Evolutionary conservation across 305 asterid species (phyloP).

Genomic region (Fraxinus paxiana): DNA sequence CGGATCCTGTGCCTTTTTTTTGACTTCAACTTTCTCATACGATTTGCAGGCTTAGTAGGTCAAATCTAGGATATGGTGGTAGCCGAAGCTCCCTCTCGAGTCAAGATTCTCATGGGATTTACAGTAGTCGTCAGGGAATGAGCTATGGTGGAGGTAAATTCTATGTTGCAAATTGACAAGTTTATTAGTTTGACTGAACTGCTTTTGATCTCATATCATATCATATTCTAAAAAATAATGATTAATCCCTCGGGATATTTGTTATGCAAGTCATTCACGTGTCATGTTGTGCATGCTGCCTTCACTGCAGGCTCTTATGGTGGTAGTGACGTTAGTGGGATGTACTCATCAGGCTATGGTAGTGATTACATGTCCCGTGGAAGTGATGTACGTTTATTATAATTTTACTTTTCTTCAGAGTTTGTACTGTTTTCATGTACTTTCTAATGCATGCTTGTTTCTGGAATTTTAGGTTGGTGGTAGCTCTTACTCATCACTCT

Average conservation of each 20-base stretch:
- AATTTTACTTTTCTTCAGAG: neutral
- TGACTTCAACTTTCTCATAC: slow-evolving; percentile 3
- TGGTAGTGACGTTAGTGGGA: slow-evolving; percentile 66
- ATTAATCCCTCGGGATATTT: neutral
- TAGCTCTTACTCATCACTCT: slow-evolving; percentile 68
- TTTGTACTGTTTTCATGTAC: slow-evolving; percentile 2
- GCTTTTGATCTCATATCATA: neutral
- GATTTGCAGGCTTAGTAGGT: slow-evolving; percentile 61
- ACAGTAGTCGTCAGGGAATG: slow-evolving; percentile 77
- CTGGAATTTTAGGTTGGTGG: slow-evolving; percentile 56
- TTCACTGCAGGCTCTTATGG: slow-evolving; percentile 62
- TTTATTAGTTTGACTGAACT: neutral
- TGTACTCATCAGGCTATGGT: slow-evolving; percentile 76
- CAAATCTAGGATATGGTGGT: slow-evolving; percentile 71
- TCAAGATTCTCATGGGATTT: slow-evolving; percentile 80
- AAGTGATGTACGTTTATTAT: slow-evolving; percentile 55
- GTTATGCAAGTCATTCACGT: neutral
- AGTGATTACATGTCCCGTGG: slow-evolving; percentile 80
- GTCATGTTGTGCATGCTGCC: neutral
- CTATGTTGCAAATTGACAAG: neutral
- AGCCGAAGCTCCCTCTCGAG: slow-evolving; percentile 65
- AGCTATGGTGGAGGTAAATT: slow-evolving; percentile 71
- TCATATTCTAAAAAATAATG: neutral
- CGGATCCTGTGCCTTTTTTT: neutral
- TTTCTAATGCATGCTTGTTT: slow-evolving; percentile 7